Evolutionary conservation across 163 green algal genomes (phyloP), one percentile per base, ranked within the genome.

Genomic region (Chlamydomonas reinhardtii): DNA sequence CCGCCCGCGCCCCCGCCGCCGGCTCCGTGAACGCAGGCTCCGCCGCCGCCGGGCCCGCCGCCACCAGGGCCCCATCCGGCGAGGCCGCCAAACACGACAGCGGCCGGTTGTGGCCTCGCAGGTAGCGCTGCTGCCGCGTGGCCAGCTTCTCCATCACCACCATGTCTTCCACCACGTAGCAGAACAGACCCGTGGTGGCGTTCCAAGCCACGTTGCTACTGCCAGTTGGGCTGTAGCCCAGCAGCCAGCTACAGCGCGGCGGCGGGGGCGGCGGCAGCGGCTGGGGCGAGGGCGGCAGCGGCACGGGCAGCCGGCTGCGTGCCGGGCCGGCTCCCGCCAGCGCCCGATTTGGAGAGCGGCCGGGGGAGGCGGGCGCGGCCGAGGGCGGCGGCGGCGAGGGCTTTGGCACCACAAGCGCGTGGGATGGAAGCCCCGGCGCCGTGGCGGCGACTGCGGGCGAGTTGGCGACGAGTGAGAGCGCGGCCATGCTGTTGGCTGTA

Each of bases 111-210:
- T 91, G 83, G 87, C 73, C 62, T 4, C 43, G 65, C 25, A 90
- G 70, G 61, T 89, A 85, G 65, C 72, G 77, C 74, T 89, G 78
- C 17, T 56, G 64, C 22, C 74, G 74, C 16, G 71, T 91, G 22
- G 73, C 71, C 24, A 92, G 81, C 73, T 94, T 75, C 79, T 94
- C 90, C 74, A 94, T 19, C 22, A 94, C 80, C 52, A 93, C 73
- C 68, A 88, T 73, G 35, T 91, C 88, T 34, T 92, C 84, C 14
- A 91, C 82, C 27, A 69, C 66, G 59, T 91, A 92, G 5, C 88
- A 85, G 56, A 93, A 83, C 34, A 92, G 34, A 0, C 86, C 84
- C 0, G 52, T 86, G 14, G 52, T 79, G 27, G 89, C 61, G 29
- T 69, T 56, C 92, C 90, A 95, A 17, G 73, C 82, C 48, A 88